Percentiles rank a stretch among this genome's conserved stretches.
Conservation (phyloP, 495 filamentous ascomycete species). For the Penicillium goetzii region DNA sequence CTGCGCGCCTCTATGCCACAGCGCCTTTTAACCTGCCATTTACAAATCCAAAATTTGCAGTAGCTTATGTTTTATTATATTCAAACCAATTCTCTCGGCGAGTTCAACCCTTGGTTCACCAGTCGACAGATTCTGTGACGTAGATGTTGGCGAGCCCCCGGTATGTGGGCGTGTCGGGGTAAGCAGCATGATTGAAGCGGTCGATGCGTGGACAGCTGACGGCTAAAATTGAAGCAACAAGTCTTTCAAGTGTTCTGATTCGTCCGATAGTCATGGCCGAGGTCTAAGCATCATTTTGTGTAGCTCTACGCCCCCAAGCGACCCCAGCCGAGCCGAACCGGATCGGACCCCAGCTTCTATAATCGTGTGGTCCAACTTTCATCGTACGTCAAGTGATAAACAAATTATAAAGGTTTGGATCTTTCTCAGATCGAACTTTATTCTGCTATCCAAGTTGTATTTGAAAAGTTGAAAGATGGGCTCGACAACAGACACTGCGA, state of each 20-base stretch:
- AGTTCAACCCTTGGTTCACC: background rate
- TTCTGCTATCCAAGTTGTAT: background rate
- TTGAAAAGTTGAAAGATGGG: background rate
- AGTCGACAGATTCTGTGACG: background rate
- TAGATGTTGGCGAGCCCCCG: background rate
- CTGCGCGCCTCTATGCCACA: too few species aligned
- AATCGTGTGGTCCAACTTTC: background rate
- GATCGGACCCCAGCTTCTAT: background rate
- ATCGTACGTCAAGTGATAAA: background rate
- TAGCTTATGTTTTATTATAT: background rate
- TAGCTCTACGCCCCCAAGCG: background rate
- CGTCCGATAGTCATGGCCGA: background rate
- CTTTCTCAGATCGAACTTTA: background rate
- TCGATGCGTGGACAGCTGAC: background rate
- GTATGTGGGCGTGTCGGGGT: background rate
- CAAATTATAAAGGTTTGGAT: background rate
- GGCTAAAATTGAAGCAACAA: background rate
- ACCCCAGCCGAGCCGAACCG: conserved; percentile 7
- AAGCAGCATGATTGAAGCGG: background rate
- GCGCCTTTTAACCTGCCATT: too few species aligned
- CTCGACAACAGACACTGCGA: conserved; percentile 4
- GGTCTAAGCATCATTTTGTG: background rate
- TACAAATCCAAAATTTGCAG: background rate
- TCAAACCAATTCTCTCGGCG: background rate
- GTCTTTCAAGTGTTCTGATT: background rate